These are phyloP conservation scores for Croton setiger DNA, from an alignment of 441 rosid genomes.

Conservation along the genomic window DNA sequence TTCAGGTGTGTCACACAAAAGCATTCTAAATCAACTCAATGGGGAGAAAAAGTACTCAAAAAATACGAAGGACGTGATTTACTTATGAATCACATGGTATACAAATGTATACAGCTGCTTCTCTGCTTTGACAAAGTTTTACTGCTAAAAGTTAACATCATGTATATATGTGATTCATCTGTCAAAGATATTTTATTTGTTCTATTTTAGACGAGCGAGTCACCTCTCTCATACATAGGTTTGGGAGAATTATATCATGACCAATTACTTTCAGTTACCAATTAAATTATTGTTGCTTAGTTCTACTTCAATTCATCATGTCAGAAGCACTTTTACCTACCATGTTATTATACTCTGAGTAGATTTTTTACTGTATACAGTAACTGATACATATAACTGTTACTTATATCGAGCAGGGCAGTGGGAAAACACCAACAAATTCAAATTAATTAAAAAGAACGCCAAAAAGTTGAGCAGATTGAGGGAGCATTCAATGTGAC, in stretches of 20 bases:
- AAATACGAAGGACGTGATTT: neutral
- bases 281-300: neutral
- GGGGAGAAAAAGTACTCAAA: neutral
- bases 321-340: neutral
- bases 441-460: too few species aligned
- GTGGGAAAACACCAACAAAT: neutral
- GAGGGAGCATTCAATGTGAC: too few species aligned
- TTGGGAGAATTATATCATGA: neutral
- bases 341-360: neutral
- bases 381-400: too few species aligned
- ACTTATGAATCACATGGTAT: neutral
- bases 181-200: neutral
- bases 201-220: neutral
- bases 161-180: neutral
- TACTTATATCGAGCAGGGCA: neutral
- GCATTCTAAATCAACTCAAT: neutral
- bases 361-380: too few species aligned
- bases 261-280: constrained; percentile 6
- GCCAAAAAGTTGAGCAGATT: too few species aligned
- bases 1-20: neutral
- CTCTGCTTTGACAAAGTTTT: neutral
- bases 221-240: neutral
- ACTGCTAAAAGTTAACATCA: neutral
- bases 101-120: neutral
- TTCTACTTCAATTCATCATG: neutral